Percentiles rank a stretch among this genome's conserved stretches.
These are phyloP conservation scores for Mortierella sp. DNA, from an alignment of 371 early-diverging fungal species.

Conservation along the genomic window DNA sequence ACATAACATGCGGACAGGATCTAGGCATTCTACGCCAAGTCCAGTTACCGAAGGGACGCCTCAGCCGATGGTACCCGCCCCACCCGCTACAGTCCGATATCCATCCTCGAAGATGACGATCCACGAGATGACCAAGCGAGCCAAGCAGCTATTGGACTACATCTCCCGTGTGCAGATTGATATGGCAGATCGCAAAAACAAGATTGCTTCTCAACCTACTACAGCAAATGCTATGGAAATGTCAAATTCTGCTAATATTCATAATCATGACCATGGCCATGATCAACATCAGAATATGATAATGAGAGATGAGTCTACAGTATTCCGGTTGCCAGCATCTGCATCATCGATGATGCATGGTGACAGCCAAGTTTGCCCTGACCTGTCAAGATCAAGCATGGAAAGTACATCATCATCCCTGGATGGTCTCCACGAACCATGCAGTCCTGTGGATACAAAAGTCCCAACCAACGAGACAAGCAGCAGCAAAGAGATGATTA, in stretches of 20 bases:
- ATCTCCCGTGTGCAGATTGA: slow-evolving; percentile 68
- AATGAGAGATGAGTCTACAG: slow-evolving; percentile 3
- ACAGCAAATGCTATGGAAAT: neutral
- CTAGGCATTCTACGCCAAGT: slow-evolving; percentile 40
- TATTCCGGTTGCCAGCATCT: slow-evolving; percentile 21
- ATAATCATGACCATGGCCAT: neutral
- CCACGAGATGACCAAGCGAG: slow-evolving; percentile 73
- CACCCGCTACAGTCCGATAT: slow-evolving; percentile 67
- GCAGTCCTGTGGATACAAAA: slow-evolving; percentile 30
- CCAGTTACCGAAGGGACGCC: slow-evolving; percentile 53
- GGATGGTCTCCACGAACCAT: slow-evolving; percentile 31
- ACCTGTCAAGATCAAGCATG: slow-evolving; percentile 43
- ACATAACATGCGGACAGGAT: slow-evolving; percentile 21
- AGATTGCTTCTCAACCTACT: slow-evolving; percentile 13
- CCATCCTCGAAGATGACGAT: slow-evolving; percentile 69
- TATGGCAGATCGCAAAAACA: slow-evolving; percentile 56
- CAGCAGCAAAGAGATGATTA: slow-evolving; percentile 32
- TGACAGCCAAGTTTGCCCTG: slow-evolving; percentile 48
- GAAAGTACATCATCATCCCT: slow-evolving; percentile 35
- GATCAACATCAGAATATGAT: neutral
- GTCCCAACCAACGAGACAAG: slow-evolving; percentile 1
- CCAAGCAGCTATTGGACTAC: slow-evolving; percentile 70
- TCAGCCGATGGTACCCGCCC: slow-evolving; percentile 59
- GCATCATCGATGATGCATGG: slow-evolving; percentile 21
- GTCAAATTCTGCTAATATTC: neutral